These are phyloP conservation scores for Debaryomyces hansenii DNA, from an alignment of 805 yeast genomes.

Conservation along the genomic window DNA sequence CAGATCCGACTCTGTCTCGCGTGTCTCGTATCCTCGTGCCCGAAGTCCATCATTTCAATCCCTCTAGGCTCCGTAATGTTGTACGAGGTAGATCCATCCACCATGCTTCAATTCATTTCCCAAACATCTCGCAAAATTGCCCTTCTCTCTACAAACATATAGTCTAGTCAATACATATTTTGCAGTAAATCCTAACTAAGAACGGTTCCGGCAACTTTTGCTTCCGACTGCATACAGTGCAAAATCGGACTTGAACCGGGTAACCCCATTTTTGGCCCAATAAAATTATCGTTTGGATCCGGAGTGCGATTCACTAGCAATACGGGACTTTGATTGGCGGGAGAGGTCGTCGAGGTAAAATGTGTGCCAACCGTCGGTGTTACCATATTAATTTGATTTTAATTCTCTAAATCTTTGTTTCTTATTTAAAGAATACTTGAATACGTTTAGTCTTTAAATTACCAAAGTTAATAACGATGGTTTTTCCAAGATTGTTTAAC, in stretches of 20 bases:
- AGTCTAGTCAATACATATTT: neutral
- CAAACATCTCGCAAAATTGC: constrained; percentile 14
- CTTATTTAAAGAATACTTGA: neutral
- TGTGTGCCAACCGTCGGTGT: constrained; percentile 1
- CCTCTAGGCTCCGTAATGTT: constrained; percentile 23
- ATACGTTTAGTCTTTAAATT: constrained; percentile 15
- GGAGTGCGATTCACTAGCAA: constrained; percentile 12
- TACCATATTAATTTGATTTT: constrained; percentile 3
- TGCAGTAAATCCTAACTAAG: neutral
- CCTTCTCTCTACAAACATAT: neutral
- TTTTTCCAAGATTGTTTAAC: constrained; percentile 55
- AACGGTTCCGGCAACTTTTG: neutral
- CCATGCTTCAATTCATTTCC: constrained; percentile 19
- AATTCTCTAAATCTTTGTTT: constrained; percentile 1
- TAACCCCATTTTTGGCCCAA: constrained; percentile 19
- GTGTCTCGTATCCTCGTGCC: constrained; percentile 24
- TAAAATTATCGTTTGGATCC: constrained; percentile 15
- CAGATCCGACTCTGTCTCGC: constrained; percentile 29
- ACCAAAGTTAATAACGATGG: constrained; percentile 43
- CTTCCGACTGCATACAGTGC: neutral
- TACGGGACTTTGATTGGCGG: constrained; percentile 23
- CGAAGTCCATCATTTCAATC: constrained; percentile 14
- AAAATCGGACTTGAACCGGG: constrained; percentile 3
- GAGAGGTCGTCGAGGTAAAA: neutral
- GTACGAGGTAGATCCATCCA: constrained; percentile 19